These are phyloP conservation scores for Fusarium sp. DNA, from an alignment of 2,329 filamentous ascomycete genomes.

Conservation along the genomic window DNA sequence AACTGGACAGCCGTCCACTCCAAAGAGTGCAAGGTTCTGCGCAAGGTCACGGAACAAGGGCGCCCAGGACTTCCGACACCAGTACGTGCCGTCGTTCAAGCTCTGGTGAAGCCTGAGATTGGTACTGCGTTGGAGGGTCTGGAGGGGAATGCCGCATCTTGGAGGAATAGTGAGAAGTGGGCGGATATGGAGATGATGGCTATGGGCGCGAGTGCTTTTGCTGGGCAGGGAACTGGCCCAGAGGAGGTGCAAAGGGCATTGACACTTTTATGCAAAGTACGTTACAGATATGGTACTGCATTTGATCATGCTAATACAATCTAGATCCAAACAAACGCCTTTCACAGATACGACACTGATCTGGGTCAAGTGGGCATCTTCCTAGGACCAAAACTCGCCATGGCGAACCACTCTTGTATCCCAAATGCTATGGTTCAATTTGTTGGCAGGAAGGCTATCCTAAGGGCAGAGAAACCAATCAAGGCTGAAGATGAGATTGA, in stretches of 20 bases:
- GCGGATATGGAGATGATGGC: conserved; percentile 63
- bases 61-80: conserved; percentile 61
- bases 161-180: conserved; percentile 55
- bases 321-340: conserved; percentile 71
- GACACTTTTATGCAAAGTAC: conserved; percentile 66
- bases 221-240: conserved; percentile 53
- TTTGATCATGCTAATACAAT: background rate
- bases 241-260: conserved; percentile 55
- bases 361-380: conserved; percentile 65
- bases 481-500: conserved; percentile 65
- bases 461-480: conserved; percentile 64
- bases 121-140: conserved; percentile 53
- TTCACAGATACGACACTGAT: conserved; percentile 66
- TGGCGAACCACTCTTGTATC: conserved; percentile 71
- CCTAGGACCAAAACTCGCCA: conserved; percentile 65
- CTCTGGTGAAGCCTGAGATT: conserved; percentile 56
- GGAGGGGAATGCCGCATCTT: conserved; percentile 59
- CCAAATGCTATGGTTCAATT: conserved; percentile 71
- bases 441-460: conserved; percentile 60
- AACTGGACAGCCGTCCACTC: conserved; percentile 66
- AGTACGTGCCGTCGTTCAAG: conserved; percentile 64
- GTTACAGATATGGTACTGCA: background rate
- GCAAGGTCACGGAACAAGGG: conserved; percentile 44
- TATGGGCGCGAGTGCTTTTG: conserved; percentile 55
- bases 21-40: conserved; percentile 64